Evolutionary conservation across 352 stramenopile genomes (phyloP).

Genomic region (Phytopythium sindhum): DNA sequence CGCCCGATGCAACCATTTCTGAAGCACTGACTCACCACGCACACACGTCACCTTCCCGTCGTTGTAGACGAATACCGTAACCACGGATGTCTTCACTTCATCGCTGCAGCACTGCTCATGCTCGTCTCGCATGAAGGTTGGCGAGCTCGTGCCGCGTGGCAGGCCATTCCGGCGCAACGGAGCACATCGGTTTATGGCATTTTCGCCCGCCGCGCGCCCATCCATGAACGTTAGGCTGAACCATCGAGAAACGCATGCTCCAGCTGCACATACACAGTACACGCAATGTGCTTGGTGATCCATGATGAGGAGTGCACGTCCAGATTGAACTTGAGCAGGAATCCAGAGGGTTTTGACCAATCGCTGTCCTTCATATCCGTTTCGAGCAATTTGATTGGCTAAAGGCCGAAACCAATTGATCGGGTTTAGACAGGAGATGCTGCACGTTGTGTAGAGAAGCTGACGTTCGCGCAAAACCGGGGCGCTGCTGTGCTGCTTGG

Average conservation of each 20-base stretch:
- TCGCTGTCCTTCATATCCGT: background rate
- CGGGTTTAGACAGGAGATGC: background rate
- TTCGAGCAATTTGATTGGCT: background rate
- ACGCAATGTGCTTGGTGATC: constrained; percentile 2
- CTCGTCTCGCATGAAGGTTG: background rate
- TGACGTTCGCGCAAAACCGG: background rate
- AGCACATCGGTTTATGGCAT: background rate
- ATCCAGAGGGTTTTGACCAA: constrained; percentile 6
- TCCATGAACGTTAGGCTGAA: constrained; percentile 3
- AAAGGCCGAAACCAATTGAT: background rate
- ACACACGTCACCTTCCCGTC: background rate
- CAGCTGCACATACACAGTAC: background rate
- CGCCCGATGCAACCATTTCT: background rate
- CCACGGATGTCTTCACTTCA: background rate
- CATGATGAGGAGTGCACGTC: background rate
- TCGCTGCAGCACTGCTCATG: background rate
- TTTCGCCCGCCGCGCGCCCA: background rate
- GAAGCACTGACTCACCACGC: background rate
- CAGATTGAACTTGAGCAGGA: constrained; percentile 5
- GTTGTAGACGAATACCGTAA: background rate
- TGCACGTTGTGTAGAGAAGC: background rate
- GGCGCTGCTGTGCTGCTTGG: constrained; percentile 1
- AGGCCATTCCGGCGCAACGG: background rate
- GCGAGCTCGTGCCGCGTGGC: background rate
- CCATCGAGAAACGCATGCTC: background rate